Evolutionary conservation across 2,329 filamentous ascomycete species (phyloP).

Genomic region (Fusarium sp.): DNA sequence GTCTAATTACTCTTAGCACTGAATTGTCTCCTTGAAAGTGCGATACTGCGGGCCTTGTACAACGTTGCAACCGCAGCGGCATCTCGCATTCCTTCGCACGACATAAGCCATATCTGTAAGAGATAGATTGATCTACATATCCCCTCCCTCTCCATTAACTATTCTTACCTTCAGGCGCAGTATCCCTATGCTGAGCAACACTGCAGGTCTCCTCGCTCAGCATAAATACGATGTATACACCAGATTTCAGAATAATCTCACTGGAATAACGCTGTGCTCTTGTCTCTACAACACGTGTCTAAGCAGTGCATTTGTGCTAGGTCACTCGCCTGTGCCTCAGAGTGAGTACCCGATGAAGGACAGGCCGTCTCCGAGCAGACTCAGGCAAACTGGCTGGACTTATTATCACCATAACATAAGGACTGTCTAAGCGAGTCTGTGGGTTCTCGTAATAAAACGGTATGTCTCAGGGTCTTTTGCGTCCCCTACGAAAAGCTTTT

Average conservation of each 20-base stretch:
- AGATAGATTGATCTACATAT: constrained; percentile 27
- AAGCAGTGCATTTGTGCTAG: constrained; percentile 19
- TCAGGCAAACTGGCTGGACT: constrained; percentile 23
- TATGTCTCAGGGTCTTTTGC: constrained; percentile 28
- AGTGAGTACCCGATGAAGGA: constrained; percentile 33
- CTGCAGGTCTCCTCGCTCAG: constrained; percentile 4
- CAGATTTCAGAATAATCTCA: constrained; percentile 13
- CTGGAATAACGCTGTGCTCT: constrained; percentile 19
- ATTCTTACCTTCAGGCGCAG: neutral
- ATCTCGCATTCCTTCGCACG: constrained; percentile 39
- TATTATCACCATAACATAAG: constrained; percentile 17
- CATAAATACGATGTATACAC: constrained; percentile 3
- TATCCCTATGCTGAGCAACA: neutral
- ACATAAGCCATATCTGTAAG: constrained; percentile 22
- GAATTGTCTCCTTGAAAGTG: constrained; percentile 9
- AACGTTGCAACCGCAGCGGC: constrained; percentile 39
- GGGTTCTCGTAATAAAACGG: constrained; percentile 25
- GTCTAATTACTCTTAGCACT: constrained; percentile 14
- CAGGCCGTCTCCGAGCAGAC: constrained; percentile 21
- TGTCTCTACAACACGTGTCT: constrained; percentile 38
- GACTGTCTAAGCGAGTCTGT: constrained; percentile 39
- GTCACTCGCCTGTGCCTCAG: constrained; percentile 32
- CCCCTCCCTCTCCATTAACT: neutral
- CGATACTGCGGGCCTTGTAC: constrained; percentile 22
- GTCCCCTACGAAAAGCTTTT: neutral